A percentile compares a stretch with the other conserved stretches of the same genome.
Conservation (phyloP, 2,329 filamentous ascomycete species). For the Fusarium siculi region DNA sequence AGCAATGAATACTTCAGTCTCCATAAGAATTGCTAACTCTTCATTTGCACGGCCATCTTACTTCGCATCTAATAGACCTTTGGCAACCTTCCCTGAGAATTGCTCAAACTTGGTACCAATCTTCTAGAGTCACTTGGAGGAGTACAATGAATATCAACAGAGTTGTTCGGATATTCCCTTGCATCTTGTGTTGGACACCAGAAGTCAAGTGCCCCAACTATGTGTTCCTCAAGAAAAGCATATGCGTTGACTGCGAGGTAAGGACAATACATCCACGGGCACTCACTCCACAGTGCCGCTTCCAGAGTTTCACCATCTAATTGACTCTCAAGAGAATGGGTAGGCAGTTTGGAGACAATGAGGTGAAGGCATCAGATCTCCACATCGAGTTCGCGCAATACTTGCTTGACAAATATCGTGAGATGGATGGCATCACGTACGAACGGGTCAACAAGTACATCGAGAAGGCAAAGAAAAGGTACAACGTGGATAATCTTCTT, state of each 20-base stretch:
- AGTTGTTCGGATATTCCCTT: constrained; percentile 35
- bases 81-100: background rate
- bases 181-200: constrained; percentile 38
- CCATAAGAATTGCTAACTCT: background rate
- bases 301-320: constrained; percentile 7
- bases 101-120: background rate
- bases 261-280: background rate
- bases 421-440: constrained; percentile 38
- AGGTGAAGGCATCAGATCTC: constrained; percentile 33
- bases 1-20: background rate
- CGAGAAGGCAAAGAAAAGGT: constrained; percentile 23
- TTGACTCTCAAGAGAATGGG: constrained; percentile 8
- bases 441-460: constrained; percentile 37
- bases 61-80: background rate
- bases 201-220: constrained; percentile 41
- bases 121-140: background rate
- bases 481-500: constrained; percentile 38
- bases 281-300: background rate
- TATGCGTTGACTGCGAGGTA: constrained; percentile 41
- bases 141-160: constrained; percentile 33
- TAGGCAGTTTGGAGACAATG: constrained; percentile 23
- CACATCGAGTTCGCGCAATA: constrained; percentile 42
- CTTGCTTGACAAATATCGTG: constrained; percentile 39
- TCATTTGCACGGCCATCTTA: background rate
- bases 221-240: constrained; percentile 40